Base-by-base conservation (phyloP, 2,329 filamentous ascomycete genomes). In the Esteya vermicola region DNA sequence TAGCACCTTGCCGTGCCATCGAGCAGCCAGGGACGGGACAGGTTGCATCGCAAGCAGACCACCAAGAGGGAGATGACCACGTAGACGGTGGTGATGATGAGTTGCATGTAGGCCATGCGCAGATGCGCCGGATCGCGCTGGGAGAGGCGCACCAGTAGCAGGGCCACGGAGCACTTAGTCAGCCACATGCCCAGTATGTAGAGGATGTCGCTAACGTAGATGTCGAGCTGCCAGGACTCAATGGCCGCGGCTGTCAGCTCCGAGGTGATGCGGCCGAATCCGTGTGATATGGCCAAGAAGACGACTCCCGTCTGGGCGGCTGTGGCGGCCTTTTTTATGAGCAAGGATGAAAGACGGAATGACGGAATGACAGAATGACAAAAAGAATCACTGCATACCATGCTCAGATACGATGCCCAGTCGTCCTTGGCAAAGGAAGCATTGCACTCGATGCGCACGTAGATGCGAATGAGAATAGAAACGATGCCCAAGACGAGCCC, bases 131-230 rank as follows among this genome's bases (percentile, higher is more conserved):
- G 58, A 22, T 62, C 56, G 7, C 62, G 62, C n/a, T n/a, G n/a
- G 4, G 63, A 63, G 14, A 68, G 52, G 6, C 64, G 62, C 18
- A 63, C 51, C 39, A 64, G 60, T 10, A 68, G 57, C 14, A 61
- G 54, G 6, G 59, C 53, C 28, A 65, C 55, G 9, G 59, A 59
- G 40, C 53, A 54, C 46, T 68, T 67, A 4, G 62, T 61, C 14
- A 65, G 51, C 44, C 60, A 64, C 18, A 66, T 45, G 1, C 54
- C 51, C 25, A 62, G 31, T 32, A 68, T 46, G 39, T 59, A 62
- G 40, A 68, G 52, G n/a, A 65, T 49, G 43, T 68, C 60, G 43
- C 56, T 56, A 31, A 55, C 50, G 40, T 59, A 60, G 26, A 58
- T 51, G 16, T 52, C 50, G 37, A 6, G 21, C 33, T 57, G 51